Conservation (phyloP, 2,329 filamentous ascomycete species). For the Aurifilum marmelostoma region DNA sequence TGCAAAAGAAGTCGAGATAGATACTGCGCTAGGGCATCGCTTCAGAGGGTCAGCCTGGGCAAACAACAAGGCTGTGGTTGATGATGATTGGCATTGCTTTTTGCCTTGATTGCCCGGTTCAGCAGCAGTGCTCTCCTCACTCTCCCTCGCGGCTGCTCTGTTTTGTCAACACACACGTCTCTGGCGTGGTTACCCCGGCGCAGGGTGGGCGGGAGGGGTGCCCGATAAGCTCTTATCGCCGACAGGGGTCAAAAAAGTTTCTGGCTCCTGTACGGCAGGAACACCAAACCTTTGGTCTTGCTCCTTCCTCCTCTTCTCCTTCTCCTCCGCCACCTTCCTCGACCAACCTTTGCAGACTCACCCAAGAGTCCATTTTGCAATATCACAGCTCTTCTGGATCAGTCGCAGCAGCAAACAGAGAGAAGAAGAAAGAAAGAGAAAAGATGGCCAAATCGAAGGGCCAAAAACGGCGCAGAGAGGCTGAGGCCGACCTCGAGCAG, state of each 20-base stretch:
- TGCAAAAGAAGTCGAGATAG: conserved; percentile 15
- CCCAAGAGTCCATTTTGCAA: neutral
- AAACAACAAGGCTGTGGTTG: neutral
- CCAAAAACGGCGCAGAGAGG: conserved; percentile 43
- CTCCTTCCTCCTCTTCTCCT: neutral
- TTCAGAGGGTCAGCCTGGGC: neutral
- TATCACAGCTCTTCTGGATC: neutral
- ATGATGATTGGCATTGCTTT: neutral
- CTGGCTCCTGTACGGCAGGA: conserved; percentile 9
- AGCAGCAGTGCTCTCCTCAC: neutral
- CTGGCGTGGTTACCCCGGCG: conserved; percentile 29
- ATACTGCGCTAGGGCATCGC: conserved; percentile 12
- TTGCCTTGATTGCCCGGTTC: neutral
- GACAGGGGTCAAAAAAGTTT: conserved; percentile 25
- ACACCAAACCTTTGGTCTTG: neutral
- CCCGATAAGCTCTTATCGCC: conserved; percentile 15
- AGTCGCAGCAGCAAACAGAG: neutral
- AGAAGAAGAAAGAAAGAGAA: neutral
- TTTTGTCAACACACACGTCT: conserved; percentile 25
- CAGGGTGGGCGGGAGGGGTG: conserved; percentile 9
- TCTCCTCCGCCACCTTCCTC: neutral
- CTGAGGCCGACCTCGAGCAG: conserved; percentile 38
- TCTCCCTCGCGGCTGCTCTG: conserved; percentile 10
- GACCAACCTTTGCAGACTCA: neutral
- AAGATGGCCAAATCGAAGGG: conserved; percentile 35